phyloP scores from a whole-genome alignment of 805 yeast species.

The Lipomyces starkeyi region DNA sequence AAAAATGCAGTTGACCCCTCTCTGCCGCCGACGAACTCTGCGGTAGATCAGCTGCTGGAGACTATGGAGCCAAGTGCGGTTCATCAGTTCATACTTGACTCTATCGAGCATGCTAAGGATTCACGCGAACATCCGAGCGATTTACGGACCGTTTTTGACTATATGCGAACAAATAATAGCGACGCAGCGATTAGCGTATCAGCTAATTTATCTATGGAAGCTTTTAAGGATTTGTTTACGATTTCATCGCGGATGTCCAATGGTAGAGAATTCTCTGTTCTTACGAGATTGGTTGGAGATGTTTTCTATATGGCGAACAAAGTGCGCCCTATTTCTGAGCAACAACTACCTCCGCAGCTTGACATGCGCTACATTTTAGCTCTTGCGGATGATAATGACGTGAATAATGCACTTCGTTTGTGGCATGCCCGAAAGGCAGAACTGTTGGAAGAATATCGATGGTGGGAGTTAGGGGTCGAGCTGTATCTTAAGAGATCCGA shows the following conservation, averaged over 20 bases:
- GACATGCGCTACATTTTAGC: constrained; percentile 14
- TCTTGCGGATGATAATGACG: constrained; percentile 12
- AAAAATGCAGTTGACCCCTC: background rate
- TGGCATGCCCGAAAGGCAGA: constrained; percentile 16
- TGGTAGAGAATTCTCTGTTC: background rate
- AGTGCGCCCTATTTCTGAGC: background rate
- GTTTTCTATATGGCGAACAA: constrained; percentile 8
- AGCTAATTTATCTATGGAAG: constrained; percentile 3
- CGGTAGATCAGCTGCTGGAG: constrained; percentile 17
- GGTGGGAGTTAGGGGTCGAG: constrained; percentile 26
- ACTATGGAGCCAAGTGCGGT: constrained; percentile 8
- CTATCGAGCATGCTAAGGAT: background rate
- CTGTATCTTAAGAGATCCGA: constrained; percentile 17
- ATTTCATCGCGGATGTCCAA: constrained; percentile 4
- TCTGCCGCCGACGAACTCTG: constrained; percentile 2
- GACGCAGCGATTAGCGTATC: background rate
- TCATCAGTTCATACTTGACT: background rate
- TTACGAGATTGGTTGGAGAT: constrained; percentile 20
- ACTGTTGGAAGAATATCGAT: background rate
- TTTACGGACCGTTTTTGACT: background rate
- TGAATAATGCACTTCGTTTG: constrained; percentile 12
- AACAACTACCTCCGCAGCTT: background rate
- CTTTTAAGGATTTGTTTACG: background rate
- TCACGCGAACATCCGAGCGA: background rate
- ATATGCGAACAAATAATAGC: background rate